These are phyloP conservation scores for Stagonosporopsis cucurbitacearum DNA, from an alignment of 2,329 filamentous ascomycete species.

Conservation along the genomic window DNA sequence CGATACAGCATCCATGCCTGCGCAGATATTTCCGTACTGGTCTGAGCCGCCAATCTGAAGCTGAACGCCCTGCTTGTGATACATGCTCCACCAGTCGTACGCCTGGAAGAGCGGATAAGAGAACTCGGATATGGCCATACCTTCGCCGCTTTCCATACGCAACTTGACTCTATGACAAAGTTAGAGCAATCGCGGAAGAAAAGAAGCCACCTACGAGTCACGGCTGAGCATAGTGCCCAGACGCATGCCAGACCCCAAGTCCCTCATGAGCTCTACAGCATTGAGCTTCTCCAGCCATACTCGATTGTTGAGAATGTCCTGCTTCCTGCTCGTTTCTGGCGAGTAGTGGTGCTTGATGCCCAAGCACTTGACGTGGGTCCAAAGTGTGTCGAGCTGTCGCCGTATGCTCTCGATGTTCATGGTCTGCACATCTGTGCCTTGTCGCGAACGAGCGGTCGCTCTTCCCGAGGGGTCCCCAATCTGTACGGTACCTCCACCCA, in stretches of 20 bases:
- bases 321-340: conserved; percentile 69
- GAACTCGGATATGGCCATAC: conserved; percentile 95
- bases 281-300: conserved; percentile 78
- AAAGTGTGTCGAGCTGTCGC: conserved; percentile 74
- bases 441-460: conserved; percentile 64
- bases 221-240: conserved; percentile 86
- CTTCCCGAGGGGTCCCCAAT: conserved; percentile 81
- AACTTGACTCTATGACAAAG: conserved; percentile 69
- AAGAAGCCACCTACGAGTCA: conserved; percentile 72
- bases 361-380: conserved; percentile 73
- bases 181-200: conserved; percentile 19
- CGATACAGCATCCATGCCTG: conserved; percentile 86
- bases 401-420: conserved; percentile 73
- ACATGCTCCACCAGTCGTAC: conserved; percentile 96
- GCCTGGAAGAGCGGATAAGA: conserved; percentile 91
- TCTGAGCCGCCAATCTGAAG: conserved; percentile 95
- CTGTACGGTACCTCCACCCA: conserved; percentile 77
- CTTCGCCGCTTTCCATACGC: conserved; percentile 82
- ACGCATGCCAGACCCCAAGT: conserved; percentile 75
- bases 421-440: conserved; percentile 60
- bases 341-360: conserved; percentile 70
- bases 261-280: conserved; percentile 75
- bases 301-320: conserved; percentile 79
- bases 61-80: conserved; percentile 70
- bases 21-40: conserved; percentile 94